Conservation (phyloP, 192 early-diverging fungal genomes). For the Entomortierella beljakovae region DNA sequence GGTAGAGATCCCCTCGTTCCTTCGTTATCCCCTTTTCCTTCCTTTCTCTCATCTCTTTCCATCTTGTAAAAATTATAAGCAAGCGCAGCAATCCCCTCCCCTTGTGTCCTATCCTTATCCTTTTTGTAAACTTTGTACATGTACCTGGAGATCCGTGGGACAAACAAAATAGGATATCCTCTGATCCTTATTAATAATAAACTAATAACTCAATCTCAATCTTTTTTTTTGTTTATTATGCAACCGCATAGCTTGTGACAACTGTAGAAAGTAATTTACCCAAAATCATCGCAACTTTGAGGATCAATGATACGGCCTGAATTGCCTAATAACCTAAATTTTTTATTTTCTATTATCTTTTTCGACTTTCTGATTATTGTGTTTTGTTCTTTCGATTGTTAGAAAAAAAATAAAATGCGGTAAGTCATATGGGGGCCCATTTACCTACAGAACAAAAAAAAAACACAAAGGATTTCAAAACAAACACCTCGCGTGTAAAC, state of each 20-base stretch:
- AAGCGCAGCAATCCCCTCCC: not conserved
- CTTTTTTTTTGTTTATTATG: conserved; percentile 1
- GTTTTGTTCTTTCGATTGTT: not conserved
- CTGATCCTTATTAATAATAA: not conserved
- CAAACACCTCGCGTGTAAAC: not conserved
- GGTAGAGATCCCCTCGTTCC: conserved; percentile 12
- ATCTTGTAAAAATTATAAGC: not conserved
- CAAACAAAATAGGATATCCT: too few species aligned
- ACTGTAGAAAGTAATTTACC: conserved; percentile 47
- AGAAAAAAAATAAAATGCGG: conserved; percentile 56
- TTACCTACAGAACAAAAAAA: not conserved
- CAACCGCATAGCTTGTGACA: conserved; percentile 36
- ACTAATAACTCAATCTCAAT: not conserved
- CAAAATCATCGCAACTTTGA: not conserved
- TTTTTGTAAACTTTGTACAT: too few species aligned
- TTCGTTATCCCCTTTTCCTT: not conserved
- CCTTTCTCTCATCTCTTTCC: not conserved
- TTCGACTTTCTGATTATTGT: not conserved
- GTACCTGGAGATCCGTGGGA: too few species aligned
- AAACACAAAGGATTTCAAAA: too few species aligned
- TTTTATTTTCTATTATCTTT: not conserved
- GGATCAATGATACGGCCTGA: not conserved
- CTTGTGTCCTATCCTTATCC: not conserved
- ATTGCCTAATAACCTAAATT: not conserved
- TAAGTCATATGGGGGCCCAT: conserved; percentile 18